Evolutionary conservation across 345 rosid genomes (phyloP), one percentile per base, ranked within the genome.

Genomic region (Eucalyptus fibrosa): DNA sequence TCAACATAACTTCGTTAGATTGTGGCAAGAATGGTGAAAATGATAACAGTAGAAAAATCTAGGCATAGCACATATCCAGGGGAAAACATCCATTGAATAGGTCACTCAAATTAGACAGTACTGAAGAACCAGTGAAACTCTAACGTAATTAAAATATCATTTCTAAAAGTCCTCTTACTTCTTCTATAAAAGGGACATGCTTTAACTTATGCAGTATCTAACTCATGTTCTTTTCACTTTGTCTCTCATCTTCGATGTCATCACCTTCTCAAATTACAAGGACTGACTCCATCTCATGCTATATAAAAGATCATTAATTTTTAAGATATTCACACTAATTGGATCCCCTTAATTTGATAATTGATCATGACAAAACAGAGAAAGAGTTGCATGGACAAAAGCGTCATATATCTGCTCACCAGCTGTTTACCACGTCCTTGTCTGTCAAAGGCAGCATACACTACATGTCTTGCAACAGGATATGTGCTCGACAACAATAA

Each of bases 401-500:
- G 53, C 12, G 9, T 67, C 80, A 67, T 16, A 42, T n/a, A 85
- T 40, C 17, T 17, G 91, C 97, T 94, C 87, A 97, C 99, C 98
- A 97, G 93, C 92, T 97, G 99, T 91, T 90, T 95, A 28, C 99
- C 95, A 42, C 86, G 94, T 80, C 92, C 95, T 77, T 96, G 97
- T 91, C 93, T 92, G 91, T 97, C 94, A 91, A 97, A 97, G 30
- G 99, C 99, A 86, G 93, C 93, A 91, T 91, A 89, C 88, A 94
- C 90, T 83, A 97, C 93, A 90, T 94, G 95, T 93, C 99, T 94
- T 86, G 95, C 99, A 90, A 95, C 92, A 87, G 97, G 95, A 85
- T 95, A 95, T 90, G 94, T 91, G 91, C 90, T 86, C 50, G 94
- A 90, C 85, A 97, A 95, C 62, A 95, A 93, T 59, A 95, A 91